phyloP scores from a whole-genome alignment of 257 asterid species.

The Ligustrum vulgare region DNA sequence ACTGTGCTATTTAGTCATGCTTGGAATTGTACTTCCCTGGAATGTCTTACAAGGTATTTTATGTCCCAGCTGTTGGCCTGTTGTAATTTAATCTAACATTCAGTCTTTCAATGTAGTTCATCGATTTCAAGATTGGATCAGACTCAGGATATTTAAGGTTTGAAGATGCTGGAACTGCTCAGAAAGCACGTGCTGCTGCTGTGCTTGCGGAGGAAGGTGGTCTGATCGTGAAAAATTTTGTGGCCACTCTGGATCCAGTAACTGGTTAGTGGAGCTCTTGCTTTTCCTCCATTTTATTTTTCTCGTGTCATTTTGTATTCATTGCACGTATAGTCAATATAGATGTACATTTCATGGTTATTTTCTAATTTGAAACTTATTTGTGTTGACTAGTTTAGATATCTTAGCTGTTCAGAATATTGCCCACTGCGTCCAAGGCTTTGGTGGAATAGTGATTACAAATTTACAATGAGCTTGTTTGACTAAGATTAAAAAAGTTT shows the following conservation, averaged over 20 bases:
- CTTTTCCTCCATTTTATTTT: background rate
- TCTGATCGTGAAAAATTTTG: conserved; percentile 68
- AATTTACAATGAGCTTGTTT: background rate
- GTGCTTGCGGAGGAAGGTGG: conserved; percentile 88
- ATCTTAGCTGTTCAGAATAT: background rate
- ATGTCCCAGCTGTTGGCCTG: background rate
- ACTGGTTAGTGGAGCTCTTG: conserved; percentile 52
- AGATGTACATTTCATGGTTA: background rate
- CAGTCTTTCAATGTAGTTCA: conserved; percentile 43
- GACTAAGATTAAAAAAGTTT: too few species aligned
- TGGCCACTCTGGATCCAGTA: conserved; percentile 77
- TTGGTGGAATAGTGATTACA: background rate
- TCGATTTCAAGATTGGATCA: conserved; percentile 73
- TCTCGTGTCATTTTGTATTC: background rate
- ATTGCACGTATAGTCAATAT: background rate
- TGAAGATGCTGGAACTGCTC: conserved; percentile 77
- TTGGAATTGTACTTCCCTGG: background rate
- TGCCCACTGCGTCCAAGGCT: background rate
- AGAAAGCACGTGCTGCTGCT: conserved; percentile 93
- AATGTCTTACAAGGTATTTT: background rate
- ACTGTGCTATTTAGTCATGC: background rate
- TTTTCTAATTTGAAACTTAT: background rate
- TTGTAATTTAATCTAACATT: background rate
- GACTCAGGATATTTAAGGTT: conserved; percentile 81
- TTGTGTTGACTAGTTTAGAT: background rate